Evolutionary conservation across 495 filamentous ascomycete genomes (phyloP).

Genomic region (Pseudevernia furfuracea): DNA sequence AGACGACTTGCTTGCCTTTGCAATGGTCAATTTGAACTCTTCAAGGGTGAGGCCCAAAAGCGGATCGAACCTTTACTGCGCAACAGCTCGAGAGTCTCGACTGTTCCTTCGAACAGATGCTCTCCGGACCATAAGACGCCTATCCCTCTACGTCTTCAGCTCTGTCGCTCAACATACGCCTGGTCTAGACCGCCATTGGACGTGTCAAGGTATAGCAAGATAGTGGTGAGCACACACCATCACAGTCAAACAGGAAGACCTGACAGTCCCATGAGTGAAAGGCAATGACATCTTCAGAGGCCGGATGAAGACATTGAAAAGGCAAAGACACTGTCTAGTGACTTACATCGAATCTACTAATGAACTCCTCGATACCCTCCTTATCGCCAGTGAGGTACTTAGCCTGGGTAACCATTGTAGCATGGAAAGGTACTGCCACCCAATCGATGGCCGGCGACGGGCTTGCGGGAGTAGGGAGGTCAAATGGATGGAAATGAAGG

Average conservation of each 20-base stretch:
- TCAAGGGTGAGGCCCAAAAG: background rate
- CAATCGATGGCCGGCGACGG: background rate
- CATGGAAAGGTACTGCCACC: background rate
- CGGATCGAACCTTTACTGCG: slow-evolving; percentile 62
- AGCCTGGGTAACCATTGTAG: slow-evolving; percentile 34
- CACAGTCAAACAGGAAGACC: slow-evolving; percentile 94
- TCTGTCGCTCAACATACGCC: background rate
- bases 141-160: slow-evolving; percentile 43
- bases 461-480: background rate
- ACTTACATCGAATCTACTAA: slow-evolving; percentile 87
- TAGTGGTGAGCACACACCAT: slow-evolving; percentile 55
- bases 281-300: background rate
- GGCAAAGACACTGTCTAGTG: slow-evolving; percentile 1
- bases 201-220: background rate
- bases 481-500: background rate
- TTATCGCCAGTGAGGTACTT: slow-evolving; percentile 76
- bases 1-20: slow-evolving; percentile 82
- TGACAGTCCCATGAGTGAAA: slow-evolving; percentile 31
- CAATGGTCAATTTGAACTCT: background rate
- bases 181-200: background rate
- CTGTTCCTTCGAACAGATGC: slow-evolving; percentile 70
- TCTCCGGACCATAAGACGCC: slow-evolving; percentile 96
- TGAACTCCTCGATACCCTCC: slow-evolving; percentile 65
- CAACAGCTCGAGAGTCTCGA: slow-evolving; percentile 75
- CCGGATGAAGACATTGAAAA: background rate